Base-by-base conservation (phyloP, 2,329 filamentous ascomycete species). In the Colletotrichum sp. region DNA sequence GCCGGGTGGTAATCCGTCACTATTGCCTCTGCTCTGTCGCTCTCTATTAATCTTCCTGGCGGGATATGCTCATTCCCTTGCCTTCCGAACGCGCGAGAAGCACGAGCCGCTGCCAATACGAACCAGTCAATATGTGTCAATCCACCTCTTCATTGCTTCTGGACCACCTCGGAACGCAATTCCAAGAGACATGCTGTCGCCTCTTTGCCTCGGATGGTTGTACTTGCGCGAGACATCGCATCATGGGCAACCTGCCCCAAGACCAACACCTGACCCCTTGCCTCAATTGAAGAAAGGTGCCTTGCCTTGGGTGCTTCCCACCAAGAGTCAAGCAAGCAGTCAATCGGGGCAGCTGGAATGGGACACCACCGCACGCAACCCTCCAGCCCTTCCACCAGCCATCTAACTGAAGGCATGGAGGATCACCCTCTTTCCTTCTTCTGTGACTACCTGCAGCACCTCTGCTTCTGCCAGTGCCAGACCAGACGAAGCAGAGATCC, bases 401-500 rank as follows among this genome's bases (percentile, higher is more conserved):
- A 52, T 59, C n/a, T 48, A 34, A 43, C 26, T 26, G 55, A 63
- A 61, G 39, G 36, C 12, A 70, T 48, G 52, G 36, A 52, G 21
- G 65, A 48, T 61, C 43, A 52, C 28, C 70, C 64, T 63, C 57
- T 21, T 73, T 73, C 32, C 70, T 68, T 64, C 32, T 71, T 59
- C 67, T 26, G 39, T 66, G 28, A 21, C 43, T 30, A 64, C 32
- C 65, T 61, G 65, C 61, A 55, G 28, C 63, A 59, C 60, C 10
- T 36, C 24, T n/a, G 15, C 36, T 57, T 18, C 32, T 52, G 43
- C 43, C 43, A 52, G 21, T 34, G 52, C 55, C 71, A 68, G 36
- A 34, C 64, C 68, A 55, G 61, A 48, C 39, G 57, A 72, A 72
- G 72, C 61, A 72, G 55, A 67, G 63, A 68, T 72, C 73, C 69